A percentile compares a stretch with the other conserved stretches of the same genome.
phyloP scores from a whole-genome alignment of 106 monocot species.

The Apostasia ramifera region DNA sequence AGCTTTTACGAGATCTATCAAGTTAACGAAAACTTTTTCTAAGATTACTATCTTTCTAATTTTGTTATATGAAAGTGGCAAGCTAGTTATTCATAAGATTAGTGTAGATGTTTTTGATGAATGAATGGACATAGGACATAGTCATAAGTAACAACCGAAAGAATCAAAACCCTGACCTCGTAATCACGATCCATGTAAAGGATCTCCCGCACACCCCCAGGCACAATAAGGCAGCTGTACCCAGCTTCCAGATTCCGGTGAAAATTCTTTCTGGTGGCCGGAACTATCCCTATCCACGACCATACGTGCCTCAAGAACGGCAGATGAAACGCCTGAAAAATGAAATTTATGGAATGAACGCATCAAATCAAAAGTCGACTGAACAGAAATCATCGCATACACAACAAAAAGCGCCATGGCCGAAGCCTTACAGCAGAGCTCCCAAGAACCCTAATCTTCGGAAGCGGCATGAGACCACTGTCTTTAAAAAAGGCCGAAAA shows the following conservation, averaged over 20 bases:
- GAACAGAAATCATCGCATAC: neutral
- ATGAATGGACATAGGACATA: too few species aligned
- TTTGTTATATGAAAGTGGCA: too few species aligned
- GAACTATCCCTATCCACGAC: slow-evolving; percentile 36
- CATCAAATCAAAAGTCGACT: neutral
- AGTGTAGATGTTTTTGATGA: too few species aligned
- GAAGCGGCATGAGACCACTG: slow-evolving; percentile 43
- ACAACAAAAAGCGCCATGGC: neutral
- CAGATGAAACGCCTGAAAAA: slow-evolving; percentile 23
- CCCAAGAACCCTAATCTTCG: slow-evolving; percentile 45
- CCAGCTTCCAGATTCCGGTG: slow-evolving; percentile 24
- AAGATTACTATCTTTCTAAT: too few species aligned
- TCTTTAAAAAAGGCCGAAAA: slow-evolving; percentile 18
- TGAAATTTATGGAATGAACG: neutral
- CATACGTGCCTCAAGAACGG: slow-evolving; percentile 38
- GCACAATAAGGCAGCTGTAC: slow-evolving; percentile 33
- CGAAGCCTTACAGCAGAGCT: slow-evolving; percentile 37
- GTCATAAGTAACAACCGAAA: neutral
- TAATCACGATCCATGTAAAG: slow-evolving; percentile 30
- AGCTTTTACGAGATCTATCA: too few species aligned
- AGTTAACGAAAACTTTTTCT: too few species aligned
- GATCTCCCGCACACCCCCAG: slow-evolving; percentile 38
- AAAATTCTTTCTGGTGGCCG: slow-evolving; percentile 29
- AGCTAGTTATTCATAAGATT: too few species aligned
- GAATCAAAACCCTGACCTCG: slow-evolving; percentile 17